Evolutionary conservation across 768 basidiomycete genomes (phyloP).

Genomic region (Antrodiella citrinella): DNA sequence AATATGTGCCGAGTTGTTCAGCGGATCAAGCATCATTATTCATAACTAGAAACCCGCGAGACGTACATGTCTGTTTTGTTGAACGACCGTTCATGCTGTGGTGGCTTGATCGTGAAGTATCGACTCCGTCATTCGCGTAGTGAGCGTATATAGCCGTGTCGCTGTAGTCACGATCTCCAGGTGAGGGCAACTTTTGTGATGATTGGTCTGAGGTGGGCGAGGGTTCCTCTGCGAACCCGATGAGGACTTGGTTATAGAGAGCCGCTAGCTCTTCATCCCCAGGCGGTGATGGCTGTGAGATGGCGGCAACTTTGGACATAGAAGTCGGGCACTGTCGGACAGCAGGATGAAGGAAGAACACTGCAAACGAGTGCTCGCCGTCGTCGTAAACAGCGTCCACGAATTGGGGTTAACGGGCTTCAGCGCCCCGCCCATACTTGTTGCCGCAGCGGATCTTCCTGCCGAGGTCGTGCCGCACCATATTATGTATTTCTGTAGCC

Average conservation of each 20-base stretch:
- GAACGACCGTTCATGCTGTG: constrained; percentile 6
- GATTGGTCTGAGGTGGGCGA: constrained; percentile 21
- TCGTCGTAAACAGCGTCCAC: background rate
- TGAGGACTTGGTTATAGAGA: constrained; percentile 71
- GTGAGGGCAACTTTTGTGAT: constrained; percentile 12
- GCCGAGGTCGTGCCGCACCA: too few species aligned
- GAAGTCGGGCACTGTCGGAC: constrained; percentile 3
- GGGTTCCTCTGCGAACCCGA: constrained; percentile 48
- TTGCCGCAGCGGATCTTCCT: background rate
- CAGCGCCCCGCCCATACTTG: background rate
- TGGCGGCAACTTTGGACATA: constrained; percentile 31
- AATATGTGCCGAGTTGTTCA: background rate
- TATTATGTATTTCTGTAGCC: background rate
- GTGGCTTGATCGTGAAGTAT: constrained; percentile 14
- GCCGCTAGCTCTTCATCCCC: constrained; percentile 66
- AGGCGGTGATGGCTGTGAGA: constrained; percentile 32
- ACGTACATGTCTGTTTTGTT: constrained; percentile 5
- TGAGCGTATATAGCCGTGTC: constrained; percentile 18
- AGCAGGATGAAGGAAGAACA: background rate
- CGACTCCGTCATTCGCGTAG: constrained; percentile 17
- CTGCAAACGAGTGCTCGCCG: background rate
- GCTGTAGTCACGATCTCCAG: constrained; percentile 14
- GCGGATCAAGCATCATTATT: background rate
- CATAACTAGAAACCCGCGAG: constrained; percentile 2
- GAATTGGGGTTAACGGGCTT: too few species aligned